Conservation (phyloP, 208 protist genomes). For the Leishmania mexicana region DNA sequence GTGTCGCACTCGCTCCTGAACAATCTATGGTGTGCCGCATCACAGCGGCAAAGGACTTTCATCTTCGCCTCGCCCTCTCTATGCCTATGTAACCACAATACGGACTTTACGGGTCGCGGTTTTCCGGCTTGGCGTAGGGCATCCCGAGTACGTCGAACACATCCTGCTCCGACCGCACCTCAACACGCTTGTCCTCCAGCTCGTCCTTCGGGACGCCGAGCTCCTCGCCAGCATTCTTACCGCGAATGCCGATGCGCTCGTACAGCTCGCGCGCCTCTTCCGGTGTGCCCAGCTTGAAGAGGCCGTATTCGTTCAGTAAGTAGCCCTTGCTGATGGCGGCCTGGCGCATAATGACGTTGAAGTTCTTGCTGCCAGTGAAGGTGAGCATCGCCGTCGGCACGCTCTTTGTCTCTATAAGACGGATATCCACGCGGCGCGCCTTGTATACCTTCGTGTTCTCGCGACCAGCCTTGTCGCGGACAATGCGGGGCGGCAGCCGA, state of each 20-base stretch:
- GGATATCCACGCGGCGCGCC: slow-evolving; percentile 90
- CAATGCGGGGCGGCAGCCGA: slow-evolving; percentile 75
- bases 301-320: slow-evolving; percentile 90
- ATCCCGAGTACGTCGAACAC: slow-evolving; percentile 89
- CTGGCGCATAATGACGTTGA: slow-evolving; percentile 94
- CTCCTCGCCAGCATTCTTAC: slow-evolving; percentile 81
- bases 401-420: slow-evolving; percentile 84
- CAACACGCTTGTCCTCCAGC: slow-evolving; percentile 82
- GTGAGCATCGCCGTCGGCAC: slow-evolving; percentile 91
- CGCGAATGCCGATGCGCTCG: slow-evolving; percentile 65
- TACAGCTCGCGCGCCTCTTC: slow-evolving; percentile 83
- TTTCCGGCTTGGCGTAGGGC: slow-evolving; percentile 86
- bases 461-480: slow-evolving; percentile 56
- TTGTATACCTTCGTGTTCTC: slow-evolving; percentile 89
- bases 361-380: slow-evolving; percentile 94
- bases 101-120: slow-evolving; percentile 66
- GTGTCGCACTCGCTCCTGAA: background rate
- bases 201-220: slow-evolving; percentile 84
- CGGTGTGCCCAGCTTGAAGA: slow-evolving; percentile 84
- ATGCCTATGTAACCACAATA: too few relatives aligned
- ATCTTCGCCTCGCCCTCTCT: background rate
- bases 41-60: background rate
- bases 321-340: slow-evolving; percentile 90
- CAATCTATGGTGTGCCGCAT: background rate
- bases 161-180: slow-evolving; percentile 79